Evolutionary conservation across 2,329 filamentous ascomycete species (phyloP), one percentile per base, ranked within the genome.

Genomic region (Scedosporium dehoogii): DNA sequence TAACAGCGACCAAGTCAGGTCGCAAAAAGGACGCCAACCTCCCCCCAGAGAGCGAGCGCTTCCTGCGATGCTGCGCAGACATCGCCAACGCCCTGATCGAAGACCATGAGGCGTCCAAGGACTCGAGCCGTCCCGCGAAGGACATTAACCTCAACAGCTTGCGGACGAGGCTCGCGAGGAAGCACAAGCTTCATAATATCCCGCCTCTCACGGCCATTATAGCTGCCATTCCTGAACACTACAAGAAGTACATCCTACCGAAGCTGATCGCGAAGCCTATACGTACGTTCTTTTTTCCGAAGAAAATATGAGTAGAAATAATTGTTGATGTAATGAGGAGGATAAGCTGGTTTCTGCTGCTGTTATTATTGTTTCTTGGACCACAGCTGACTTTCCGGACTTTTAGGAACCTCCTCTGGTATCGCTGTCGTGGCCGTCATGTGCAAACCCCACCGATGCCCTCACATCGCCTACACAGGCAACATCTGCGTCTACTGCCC

Each of bases 401-500:
- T 55, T 12, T 4, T 66, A 90, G 86, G 91, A 69, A 97, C 93
- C 16, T 96, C 93, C 0, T 97, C 92, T 60, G 94, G 94, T 63
- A 99, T 99, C 69, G 94, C 94, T 2, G 94, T 99, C 7, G 94
- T 99, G 57, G 94, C 96, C 53, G 96, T 99, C 68, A 99, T 99
- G 94, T 97, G 94, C 83, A 99, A 99, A 75, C 94, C 94, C 25
- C 94, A 99, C 74, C 84, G 94, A 72, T 99, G 94, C 71, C 94
- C 94, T 18, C 94, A 99, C 72, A 99, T 99, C 69, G 91, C 94
- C 10, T 99, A 97, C 74, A 99, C 94, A 0, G 94, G 94, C 66
- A 99, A 99, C 73, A 97, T 99, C 66, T 99, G 94, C 74, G 94
- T 99, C 65, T 99, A 99, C 77, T 99, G 94, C 72, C 94, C 94